Percentiles rank a stretch among this genome's conserved stretches.
These are phyloP conservation scores for Malassezia arunalokei DNA, from an alignment of 1,284 basidiomycete genomes.

Conservation along the genomic window DNA sequence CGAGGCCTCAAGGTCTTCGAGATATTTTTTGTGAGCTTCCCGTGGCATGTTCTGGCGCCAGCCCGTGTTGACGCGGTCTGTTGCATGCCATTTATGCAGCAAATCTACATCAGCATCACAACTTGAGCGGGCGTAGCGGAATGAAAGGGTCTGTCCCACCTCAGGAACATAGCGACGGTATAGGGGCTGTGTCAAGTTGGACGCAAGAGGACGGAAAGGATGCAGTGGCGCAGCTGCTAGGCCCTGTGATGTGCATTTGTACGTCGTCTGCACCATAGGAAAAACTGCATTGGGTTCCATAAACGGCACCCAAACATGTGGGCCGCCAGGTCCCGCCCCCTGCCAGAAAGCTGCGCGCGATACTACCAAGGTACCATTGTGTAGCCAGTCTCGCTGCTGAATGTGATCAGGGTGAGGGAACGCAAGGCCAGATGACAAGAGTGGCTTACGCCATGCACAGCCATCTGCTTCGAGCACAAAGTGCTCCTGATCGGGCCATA, in stretches of 20 bases:
- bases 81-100: constrained; percentile 34
- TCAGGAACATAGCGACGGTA: constrained; percentile 35
- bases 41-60: constrained; percentile 34
- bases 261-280: neutral
- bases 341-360: constrained; percentile 36
- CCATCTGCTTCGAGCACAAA: constrained; percentile 3
- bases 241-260: neutral
- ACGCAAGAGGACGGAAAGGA: constrained; percentile 13
- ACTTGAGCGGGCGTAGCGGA: constrained; percentile 23
- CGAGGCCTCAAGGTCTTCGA: constrained; percentile 21
- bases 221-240: neutral
- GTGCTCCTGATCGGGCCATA: constrained; percentile 32
- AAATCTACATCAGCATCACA: constrained; percentile 26
- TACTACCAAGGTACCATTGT: constrained; percentile 14
- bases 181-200: constrained; percentile 18
- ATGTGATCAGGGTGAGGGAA: constrained; percentile 18
- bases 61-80: constrained; percentile 34
- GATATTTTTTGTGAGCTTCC: constrained; percentile 24
- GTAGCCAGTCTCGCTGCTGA: constrained; percentile 1
- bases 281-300: constrained; percentile 9
- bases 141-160: constrained; percentile 30
- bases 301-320: constrained; percentile 16
- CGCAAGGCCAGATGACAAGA: constrained; percentile 18
- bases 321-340: constrained; percentile 16
- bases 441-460: neutral